Conservation (phyloP, 768 basidiomycete species). For the Russula olivacea region DNA sequence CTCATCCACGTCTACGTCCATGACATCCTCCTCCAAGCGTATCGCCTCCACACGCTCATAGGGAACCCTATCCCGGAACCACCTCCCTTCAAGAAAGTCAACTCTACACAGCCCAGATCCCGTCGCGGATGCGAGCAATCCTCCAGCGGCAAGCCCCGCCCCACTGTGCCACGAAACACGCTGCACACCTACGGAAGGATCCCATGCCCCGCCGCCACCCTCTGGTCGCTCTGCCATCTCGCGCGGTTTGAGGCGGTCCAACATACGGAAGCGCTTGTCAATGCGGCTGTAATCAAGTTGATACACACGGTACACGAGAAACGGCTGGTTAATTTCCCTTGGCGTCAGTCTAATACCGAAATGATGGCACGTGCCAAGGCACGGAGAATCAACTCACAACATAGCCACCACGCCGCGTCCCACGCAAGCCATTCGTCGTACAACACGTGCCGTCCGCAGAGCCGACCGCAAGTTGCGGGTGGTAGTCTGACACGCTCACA, state of each 20-base stretch:
- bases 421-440: conserved; percentile 65
- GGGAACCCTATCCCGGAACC: conserved; percentile 58
- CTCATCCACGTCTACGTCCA: conserved; percentile 33
- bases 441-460: conserved; percentile 78
- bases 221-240: conserved; percentile 46
- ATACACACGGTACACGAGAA: conserved; percentile 73
- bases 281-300: conserved; percentile 83
- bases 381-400: conserved; percentile 45
- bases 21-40: conserved; percentile 44
- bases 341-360: background rate
- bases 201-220: conserved; percentile 58
- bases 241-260: conserved; percentile 79
- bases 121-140: conserved; percentile 69
- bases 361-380: background rate
- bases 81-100: conserved; percentile 74
- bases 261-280: conserved; percentile 72
- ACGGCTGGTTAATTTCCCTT: conserved; percentile 43
- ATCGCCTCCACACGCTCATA: conserved; percentile 59
- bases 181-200: conserved; percentile 69
- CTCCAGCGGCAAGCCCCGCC: conserved; percentile 55
- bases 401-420: conserved; percentile 61
- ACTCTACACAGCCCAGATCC: conserved; percentile 83
- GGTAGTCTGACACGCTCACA: conserved; percentile 72
- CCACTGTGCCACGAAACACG: conserved; percentile 77
- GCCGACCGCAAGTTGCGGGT: conserved; percentile 78